Evolutionary conservation across 345 rosid species (phyloP).

Genomic region (Eucalyptus erythrocorys): DNA sequence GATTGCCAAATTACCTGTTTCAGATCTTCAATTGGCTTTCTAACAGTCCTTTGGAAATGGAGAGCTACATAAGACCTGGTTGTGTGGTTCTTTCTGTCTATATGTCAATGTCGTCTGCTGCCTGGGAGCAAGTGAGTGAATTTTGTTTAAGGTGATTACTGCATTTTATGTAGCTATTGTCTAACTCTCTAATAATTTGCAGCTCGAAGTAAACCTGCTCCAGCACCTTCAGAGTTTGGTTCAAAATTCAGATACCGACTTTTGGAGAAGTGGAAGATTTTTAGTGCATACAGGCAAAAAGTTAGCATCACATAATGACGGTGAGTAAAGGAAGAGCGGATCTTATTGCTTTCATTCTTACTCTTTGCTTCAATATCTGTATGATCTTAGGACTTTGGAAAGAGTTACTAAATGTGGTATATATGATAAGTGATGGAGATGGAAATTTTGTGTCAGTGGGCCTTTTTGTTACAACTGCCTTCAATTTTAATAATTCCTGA

Average conservation of each 20-base stretch:
- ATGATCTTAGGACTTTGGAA: background rate
- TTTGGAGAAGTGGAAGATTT: conserved; percentile 74
- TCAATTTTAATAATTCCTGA: background rate
- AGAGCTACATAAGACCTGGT: conserved; percentile 94
- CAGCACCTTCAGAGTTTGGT: conserved; percentile 38
- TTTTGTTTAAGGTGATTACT: background rate
- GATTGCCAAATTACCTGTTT: background rate
- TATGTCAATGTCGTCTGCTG: conserved; percentile 53
- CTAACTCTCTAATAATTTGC: conserved; percentile 1
- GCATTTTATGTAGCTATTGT: background rate
- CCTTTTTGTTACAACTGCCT: background rate
- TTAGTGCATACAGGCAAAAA: conserved; percentile 51
- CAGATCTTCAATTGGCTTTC: conserved; percentile 91
- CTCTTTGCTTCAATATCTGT: background rate
- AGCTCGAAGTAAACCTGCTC: conserved; percentile 62
- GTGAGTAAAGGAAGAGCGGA: conserved; percentile 17
- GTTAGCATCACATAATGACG: conserved; percentile 64
- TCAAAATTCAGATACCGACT: conserved; percentile 41
- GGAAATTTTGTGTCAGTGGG: background rate
- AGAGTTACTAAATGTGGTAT: background rate
- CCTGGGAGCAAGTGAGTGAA: conserved; percentile 75
- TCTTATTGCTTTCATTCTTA: background rate
- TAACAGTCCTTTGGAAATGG: conserved; percentile 87
- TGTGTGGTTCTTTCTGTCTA: conserved; percentile 78
- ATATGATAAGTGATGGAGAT: background rate